A percentile compares a stretch with the other conserved stretches of the same genome.
Evolutionary conservation across 2,329 filamentous ascomycete genomes (phyloP).

Genomic region (Aspergillus amoenus): DNA sequence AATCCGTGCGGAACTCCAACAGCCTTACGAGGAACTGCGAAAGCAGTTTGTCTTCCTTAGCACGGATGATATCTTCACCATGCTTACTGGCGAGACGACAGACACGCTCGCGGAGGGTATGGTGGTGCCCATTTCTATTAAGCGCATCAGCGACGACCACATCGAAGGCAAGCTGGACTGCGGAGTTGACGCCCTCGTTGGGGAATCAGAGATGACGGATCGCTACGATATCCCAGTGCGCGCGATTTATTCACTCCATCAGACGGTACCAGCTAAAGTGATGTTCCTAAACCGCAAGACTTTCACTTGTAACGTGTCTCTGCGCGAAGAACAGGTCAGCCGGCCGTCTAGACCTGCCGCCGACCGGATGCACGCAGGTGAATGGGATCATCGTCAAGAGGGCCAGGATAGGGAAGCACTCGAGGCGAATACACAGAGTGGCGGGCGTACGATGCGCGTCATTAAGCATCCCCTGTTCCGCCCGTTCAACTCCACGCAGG

Average conservation of each 20-base stretch:
- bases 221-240: slow-evolving; percentile 66
- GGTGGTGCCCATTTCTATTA: slow-evolving; percentile 87
- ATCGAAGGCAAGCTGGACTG: slow-evolving; percentile 92
- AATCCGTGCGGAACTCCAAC: slow-evolving; percentile 88
- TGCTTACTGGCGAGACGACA: slow-evolving; percentile 90
- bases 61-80: slow-evolving; percentile 84
- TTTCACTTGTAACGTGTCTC: slow-evolving; percentile 77
- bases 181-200: slow-evolving; percentile 85
- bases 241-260: slow-evolving; percentile 72
- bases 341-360: slow-evolving; percentile 67
- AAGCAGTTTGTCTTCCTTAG: slow-evolving; percentile 71
- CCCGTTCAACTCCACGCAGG: slow-evolving; percentile 87
- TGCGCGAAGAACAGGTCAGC: slow-evolving; percentile 77
- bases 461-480: slow-evolving; percentile 98
- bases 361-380: slow-evolving; percentile 67
- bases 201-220: slow-evolving; percentile 77
- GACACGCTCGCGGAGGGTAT: slow-evolving; percentile 83
- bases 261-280: slow-evolving; percentile 86
- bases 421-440: slow-evolving; percentile 80
- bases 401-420: slow-evolving; percentile 77
- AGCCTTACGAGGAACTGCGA: slow-evolving; percentile 90
- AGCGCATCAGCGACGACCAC: slow-evolving; percentile 86
- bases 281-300: slow-evolving; percentile 83
- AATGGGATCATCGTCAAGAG: slow-evolving; percentile 87
- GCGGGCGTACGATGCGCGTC: slow-evolving; percentile 84